These are phyloP conservation scores for Podaxis sp. DNA, from an alignment of 768 basidiomycete species.

Conservation along the genomic window DNA sequence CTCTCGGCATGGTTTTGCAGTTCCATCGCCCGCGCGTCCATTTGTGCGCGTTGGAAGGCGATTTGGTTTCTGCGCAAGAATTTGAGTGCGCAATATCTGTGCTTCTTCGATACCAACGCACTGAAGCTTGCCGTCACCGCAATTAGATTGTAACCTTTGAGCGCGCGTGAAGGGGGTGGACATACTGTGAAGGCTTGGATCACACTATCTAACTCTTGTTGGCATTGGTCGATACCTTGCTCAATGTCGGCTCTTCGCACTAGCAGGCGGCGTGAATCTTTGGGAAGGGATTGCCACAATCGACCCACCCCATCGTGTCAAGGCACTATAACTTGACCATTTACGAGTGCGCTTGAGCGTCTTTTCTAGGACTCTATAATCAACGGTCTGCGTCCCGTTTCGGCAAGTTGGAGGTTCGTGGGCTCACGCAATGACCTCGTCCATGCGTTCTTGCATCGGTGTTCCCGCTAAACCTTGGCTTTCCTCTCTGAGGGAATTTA, in stretches of 20 bases:
- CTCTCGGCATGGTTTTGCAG: slow-evolving; percentile 32
- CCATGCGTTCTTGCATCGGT: slow-evolving; percentile 37
- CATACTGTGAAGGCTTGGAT: slow-evolving; percentile 45
- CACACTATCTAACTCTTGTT: slow-evolving; percentile 40
- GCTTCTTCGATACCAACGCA: slow-evolving; percentile 14
- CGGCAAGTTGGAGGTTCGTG: neutral
- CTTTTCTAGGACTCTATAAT: slow-evolving; percentile 38
- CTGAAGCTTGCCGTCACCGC: slow-evolving; percentile 21
- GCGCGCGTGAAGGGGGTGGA: neutral
- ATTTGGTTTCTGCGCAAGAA: slow-evolving; percentile 5
- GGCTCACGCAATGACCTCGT: slow-evolving; percentile 46
- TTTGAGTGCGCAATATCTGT: neutral
- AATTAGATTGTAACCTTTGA: neutral
- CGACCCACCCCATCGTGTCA: slow-evolving; percentile 39
- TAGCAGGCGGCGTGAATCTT: slow-evolving; percentile 19
- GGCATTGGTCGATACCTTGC: slow-evolving; percentile 43
- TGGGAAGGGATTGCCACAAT: neutral
- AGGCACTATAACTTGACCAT: slow-evolving; percentile 39
- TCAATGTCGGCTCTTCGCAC: slow-evolving; percentile 48
- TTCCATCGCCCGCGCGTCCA: slow-evolving; percentile 27
- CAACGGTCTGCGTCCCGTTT: neutral
- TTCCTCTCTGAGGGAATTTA: slow-evolving; percentile 41
- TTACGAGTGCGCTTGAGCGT: slow-evolving; percentile 37
- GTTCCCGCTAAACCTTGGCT: slow-evolving; percentile 37
- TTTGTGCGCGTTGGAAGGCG: slow-evolving; percentile 21